Conservation (phyloP, 2,329 filamentous ascomycete genomes). For the Didymellaceae sp. region DNA sequence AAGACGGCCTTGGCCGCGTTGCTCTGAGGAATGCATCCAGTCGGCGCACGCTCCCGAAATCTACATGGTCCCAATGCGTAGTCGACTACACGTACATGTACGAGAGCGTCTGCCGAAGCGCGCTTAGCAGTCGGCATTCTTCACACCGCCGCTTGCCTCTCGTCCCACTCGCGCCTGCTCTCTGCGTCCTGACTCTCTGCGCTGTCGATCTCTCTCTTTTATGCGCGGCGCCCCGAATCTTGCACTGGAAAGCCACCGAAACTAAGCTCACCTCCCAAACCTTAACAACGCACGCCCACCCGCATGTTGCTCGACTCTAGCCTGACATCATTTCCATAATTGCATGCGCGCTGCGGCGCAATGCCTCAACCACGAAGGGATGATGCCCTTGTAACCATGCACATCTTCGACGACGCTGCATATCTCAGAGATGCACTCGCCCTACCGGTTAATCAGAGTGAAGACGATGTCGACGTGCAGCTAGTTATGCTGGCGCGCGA, state of each 20-base stretch:
- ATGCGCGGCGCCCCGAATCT: slow-evolving; percentile 7
- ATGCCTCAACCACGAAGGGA: slow-evolving; percentile 39
- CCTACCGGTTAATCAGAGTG: slow-evolving; percentile 33
- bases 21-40: slow-evolving; percentile 13
- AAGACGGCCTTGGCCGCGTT: slow-evolving; percentile 2
- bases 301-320: slow-evolving; percentile 24
- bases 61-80: slow-evolving; percentile 7
- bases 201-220: slow-evolving; percentile 14
- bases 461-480: slow-evolving; percentile 42
- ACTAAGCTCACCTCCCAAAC: slow-evolving; percentile 10
- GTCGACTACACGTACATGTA: slow-evolving; percentile 18
- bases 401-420: slow-evolving; percentile 45
- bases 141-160: slow-evolving; percentile 19
- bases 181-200: slow-evolving; percentile 9
- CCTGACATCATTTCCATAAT: slow-evolving; percentile 34
- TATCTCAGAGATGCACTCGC: slow-evolving; percentile 42
- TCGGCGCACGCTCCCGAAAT: slow-evolving; percentile 8
- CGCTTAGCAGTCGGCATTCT: slow-evolving; percentile 17
- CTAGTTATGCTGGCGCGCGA: slow-evolving; percentile 37
- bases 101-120: slow-evolving; percentile 19
- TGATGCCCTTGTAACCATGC: slow-evolving; percentile 34
- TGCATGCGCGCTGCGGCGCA: slow-evolving; percentile 43
- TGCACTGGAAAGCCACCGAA: slow-evolving; percentile 3
- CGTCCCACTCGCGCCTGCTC: slow-evolving; percentile 18
- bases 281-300: slow-evolving; percentile 23